Percentiles rank a stretch among this genome's conserved stretches.
Conservation (phyloP, 768 basidiomycete genomes). For the Suillus subalutaceus region DNA sequence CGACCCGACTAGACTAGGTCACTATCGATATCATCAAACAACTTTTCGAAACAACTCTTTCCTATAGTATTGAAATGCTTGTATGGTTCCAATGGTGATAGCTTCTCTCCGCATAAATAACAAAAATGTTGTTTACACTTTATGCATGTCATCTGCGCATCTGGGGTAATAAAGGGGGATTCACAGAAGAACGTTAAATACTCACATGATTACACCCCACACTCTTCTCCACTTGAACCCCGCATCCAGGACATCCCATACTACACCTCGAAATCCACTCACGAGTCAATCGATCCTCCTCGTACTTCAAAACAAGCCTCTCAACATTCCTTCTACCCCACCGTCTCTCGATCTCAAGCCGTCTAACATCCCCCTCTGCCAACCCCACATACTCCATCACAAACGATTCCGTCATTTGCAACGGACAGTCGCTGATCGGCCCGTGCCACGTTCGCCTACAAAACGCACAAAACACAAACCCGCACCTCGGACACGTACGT, state of each 20-base stretch:
- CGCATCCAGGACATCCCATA: constrained; percentile 74
- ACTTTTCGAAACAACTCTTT: constrained; percentile 57
- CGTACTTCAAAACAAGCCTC: constrained; percentile 60
- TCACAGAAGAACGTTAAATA: constrained; percentile 14
- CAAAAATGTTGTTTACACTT: constrained; percentile 81
- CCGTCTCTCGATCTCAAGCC: constrained; percentile 56
- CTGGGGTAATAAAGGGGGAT: constrained; percentile 10
- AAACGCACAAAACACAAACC: constrained; percentile 81
- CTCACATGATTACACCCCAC: constrained; percentile 88
- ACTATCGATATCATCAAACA: constrained; percentile 53
- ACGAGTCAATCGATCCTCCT: constrained; percentile 76
- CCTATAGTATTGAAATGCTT: constrained; percentile 64
- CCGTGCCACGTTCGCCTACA: constrained; percentile 91
- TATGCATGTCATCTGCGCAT: constrained; percentile 71
- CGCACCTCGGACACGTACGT: constrained; percentile 70
- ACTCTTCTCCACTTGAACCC: constrained; percentile 72
- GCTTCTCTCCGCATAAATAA: constrained; percentile 69
- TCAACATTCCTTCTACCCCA: constrained; percentile 66
- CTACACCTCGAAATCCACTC: constrained; percentile 74
- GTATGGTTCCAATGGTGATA: constrained; percentile 59
- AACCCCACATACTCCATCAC: constrained; percentile 68
- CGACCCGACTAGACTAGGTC: neutral
- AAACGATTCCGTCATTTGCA: constrained; percentile 66
- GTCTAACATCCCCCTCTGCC: constrained; percentile 52
- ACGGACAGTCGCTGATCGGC: constrained; percentile 68